Evolutionary conservation across 768 basidiomycete genomes (phyloP).

Genomic region (Boletus rufocinnamomeus): DNA sequence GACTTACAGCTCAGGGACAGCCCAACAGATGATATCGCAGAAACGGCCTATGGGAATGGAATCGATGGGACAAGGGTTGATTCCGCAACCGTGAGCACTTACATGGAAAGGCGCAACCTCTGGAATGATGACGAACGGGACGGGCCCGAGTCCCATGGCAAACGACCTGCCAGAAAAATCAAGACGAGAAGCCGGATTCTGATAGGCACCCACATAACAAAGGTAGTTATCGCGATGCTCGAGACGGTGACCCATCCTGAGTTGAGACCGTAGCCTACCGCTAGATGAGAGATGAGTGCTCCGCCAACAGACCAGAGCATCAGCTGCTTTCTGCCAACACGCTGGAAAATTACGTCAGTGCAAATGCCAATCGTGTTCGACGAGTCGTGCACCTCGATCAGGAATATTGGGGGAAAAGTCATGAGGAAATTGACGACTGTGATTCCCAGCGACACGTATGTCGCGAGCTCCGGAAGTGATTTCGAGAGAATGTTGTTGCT

Average conservation of each 20-base stretch:
- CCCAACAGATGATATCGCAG: conserved; percentile 73
- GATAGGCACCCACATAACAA: conserved; percentile 65
- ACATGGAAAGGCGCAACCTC: conserved; percentile 84
- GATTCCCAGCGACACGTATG: conserved; percentile 82
- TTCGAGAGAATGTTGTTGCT: conserved; percentile 85
- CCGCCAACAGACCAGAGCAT: conserved; percentile 68
- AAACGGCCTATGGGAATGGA: conserved; percentile 58
- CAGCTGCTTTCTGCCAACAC: conserved; percentile 70
- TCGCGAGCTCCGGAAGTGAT: conserved; percentile 74
- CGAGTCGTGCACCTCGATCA: conserved; percentile 66
- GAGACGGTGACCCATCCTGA: conserved; percentile 58
- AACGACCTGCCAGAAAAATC: conserved; percentile 59
- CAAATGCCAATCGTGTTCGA: conserved; percentile 1
- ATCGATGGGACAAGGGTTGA: not conserved
- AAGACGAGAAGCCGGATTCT: conserved; percentile 2
- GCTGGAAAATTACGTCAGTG: conserved; percentile 41
- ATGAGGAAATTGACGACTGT: conserved; percentile 77
- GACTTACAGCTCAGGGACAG: conserved; percentile 70
- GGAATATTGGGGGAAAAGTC: conserved; percentile 80
- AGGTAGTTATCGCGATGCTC: conserved; percentile 73
- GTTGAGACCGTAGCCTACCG: conserved; percentile 73
- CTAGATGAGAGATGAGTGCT: conserved; percentile 62
- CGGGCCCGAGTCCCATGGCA: conserved; percentile 85
- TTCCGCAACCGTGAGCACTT: conserved; percentile 32
- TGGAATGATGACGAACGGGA: conserved; percentile 91